Evolutionary conservation across 768 basidiomycete genomes (phyloP), one percentile per base, ranked within the genome.

Genomic region (Mycena vitilis): DNA sequence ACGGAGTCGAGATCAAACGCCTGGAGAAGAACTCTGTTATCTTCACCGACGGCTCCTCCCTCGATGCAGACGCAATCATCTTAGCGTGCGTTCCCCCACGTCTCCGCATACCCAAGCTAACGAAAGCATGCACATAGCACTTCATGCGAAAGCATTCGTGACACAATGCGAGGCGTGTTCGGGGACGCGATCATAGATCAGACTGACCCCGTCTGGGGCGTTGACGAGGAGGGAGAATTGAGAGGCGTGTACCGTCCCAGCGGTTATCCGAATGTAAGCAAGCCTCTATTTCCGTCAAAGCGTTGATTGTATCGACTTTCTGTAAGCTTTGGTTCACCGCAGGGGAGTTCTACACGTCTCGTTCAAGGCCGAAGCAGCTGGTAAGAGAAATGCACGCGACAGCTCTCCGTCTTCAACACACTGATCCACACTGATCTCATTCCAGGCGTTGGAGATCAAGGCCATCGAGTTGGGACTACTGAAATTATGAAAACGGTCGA

Each of bases 31-130:
- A 73, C 49, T 77, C 78, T 30, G 59, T 82, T 7, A 68, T 75
- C 45, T 82, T 81, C 63, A 75, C 73, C 11, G 75, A 81, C 65
- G 78, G 79, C 23, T 77, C 76, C 20, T 72, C 75, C 20, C 70
- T 85, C 4, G 71, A 79, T 37, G 84, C 80, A 13, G 86, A 87
- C 61, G 77, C 80, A 20, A 78, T 87, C 12, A 81, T 88, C n/a
- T 84, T 83, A 67, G 85, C 86, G 80, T 79, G 47, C 5, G 15
- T 60, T 40, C 22, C n/a, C 22, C 7, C 30, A 30, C 30, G 30
- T 30, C 30, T 30, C 30, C 30, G 30, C 30, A 30, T n/a, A 22
- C 15, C n/a, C 23, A 25, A 54, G 5, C 8, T 3, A 57, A 52
- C 20, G 44, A 59, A 54, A 40, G 51, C 6, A 58, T 25, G 23